Conservation (phyloP, 177 flowering plant genomes). For the Vitis hybrid region DNA sequence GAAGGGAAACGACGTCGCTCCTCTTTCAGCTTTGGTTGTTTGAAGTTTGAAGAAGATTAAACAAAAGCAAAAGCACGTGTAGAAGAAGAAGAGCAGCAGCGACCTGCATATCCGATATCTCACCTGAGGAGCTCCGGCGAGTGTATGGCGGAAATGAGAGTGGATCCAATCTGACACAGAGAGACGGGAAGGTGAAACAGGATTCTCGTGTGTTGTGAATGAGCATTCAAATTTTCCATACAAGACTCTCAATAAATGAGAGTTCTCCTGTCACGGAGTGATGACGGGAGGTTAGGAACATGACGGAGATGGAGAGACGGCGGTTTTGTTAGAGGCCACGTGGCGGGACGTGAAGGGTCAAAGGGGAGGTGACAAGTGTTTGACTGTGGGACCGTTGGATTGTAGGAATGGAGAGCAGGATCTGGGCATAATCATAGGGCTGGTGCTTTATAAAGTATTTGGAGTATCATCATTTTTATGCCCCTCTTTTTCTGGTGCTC, state of each 20-base stretch:
- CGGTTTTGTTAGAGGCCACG: conserved; percentile 1
- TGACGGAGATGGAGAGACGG: not conserved
- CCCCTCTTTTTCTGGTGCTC: no score
- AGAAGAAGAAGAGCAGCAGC: no score
- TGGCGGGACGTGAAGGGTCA: not conserved
- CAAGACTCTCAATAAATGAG: conserved; percentile 15
- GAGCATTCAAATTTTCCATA: conserved; percentile 12
- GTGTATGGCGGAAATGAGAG: not conserved
- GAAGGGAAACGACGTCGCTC: no score
- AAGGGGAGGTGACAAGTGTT: not conserved
- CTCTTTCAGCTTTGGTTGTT: no score
- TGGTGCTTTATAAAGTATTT: not conserved
- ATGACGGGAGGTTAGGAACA: not conserved
- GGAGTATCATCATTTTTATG: no score
- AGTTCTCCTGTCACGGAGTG: not conserved
- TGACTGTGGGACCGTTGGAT: conserved; percentile 6
- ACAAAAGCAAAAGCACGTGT: no score
- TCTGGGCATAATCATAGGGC: not conserved
- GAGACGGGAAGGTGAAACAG: conserved; percentile 5
- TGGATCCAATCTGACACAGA: not conserved
- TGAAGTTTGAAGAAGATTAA: no score
- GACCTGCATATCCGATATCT: not conserved
- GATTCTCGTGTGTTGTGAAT: conserved; percentile 24
- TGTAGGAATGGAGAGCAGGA: conserved; percentile 16
- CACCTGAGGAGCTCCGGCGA: not conserved